These are phyloP conservation scores for Eimeria zaria DNA, from an alignment of 169 alveolate species.

Conservation along the genomic window DNA sequence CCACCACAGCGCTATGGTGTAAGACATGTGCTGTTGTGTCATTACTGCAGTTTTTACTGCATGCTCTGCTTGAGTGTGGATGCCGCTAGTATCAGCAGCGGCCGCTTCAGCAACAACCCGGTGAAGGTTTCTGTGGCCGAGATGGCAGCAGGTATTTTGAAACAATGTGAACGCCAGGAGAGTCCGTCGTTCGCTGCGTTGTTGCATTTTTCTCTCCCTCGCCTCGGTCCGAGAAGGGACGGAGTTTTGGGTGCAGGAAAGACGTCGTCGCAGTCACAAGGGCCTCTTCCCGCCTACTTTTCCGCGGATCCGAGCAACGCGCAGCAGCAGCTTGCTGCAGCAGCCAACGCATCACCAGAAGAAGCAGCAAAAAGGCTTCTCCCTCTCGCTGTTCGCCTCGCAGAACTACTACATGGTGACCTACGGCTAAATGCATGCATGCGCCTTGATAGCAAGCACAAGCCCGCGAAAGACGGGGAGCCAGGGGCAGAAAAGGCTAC, in stretches of 20 bases:
- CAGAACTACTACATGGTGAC: conserved; percentile 33
- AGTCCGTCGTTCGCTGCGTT: conserved; percentile 26
- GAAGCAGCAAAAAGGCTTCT: conserved; percentile 16
- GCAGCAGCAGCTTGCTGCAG: conserved; percentile 76
- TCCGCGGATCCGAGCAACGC: conserved; percentile 4
- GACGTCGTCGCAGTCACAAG: background rate
- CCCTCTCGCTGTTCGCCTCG: conserved; percentile 39
- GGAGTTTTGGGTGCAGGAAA: background rate
- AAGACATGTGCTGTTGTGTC: background rate
- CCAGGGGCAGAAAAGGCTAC: conserved; percentile 10
- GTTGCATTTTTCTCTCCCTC: conserved; percentile 39
- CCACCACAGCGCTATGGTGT: background rate
- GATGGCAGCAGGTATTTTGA: conserved; percentile 38
- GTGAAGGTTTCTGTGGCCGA: conserved; percentile 58
- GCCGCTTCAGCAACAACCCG: conserved; percentile 14
- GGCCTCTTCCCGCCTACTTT: background rate
- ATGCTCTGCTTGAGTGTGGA: conserved; percentile 17
- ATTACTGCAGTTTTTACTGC: conserved; percentile 53
- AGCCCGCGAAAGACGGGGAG: conserved; percentile 5
- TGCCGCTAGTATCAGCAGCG: background rate
- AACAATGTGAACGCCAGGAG: conserved; percentile 54
- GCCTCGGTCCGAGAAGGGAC: background rate
- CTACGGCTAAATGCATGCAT: conserved; percentile 30
- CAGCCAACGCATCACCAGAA: conserved; percentile 52
- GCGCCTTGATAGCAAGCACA: background rate